Percentiles rank a stretch among this genome's conserved stretches.
phyloP scores from a whole-genome alignment of 2,329 filamentous ascomycete species.

The Elsinoe necatrix region DNA sequence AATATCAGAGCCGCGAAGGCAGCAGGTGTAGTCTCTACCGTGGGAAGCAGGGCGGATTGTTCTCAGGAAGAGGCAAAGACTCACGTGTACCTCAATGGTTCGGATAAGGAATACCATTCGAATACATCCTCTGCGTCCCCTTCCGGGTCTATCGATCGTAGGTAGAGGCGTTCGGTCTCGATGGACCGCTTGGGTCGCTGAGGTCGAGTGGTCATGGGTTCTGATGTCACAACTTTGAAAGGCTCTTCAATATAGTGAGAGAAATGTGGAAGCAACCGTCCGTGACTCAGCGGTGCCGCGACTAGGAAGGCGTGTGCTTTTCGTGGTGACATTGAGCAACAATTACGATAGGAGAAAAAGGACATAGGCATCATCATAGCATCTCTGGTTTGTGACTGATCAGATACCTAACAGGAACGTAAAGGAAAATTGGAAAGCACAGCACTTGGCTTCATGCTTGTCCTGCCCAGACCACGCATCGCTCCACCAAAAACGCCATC shows the following conservation, averaged over 20 bases:
- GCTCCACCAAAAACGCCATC: not conserved
- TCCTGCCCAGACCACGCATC: not conserved
- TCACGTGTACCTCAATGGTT: constrained; percentile 1
- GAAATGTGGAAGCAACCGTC: not conserved
- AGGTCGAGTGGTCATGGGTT: not conserved
- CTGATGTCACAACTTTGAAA: no score
- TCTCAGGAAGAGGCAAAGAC: no score
- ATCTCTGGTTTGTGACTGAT: no score
- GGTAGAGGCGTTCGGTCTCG: constrained; percentile 1
- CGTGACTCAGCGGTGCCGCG: not conserved
- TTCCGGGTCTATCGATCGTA: constrained; percentile 9
- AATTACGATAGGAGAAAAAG: no score
- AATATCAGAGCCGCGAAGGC: not conserved
- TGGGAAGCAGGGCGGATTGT: no score
- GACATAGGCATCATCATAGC: no score
- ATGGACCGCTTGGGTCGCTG: not conserved
- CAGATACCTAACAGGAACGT: no score
- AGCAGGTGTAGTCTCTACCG: no score
- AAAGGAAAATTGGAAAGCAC: no score
- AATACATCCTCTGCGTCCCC: constrained; percentile 4
- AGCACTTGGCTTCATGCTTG: not conserved
- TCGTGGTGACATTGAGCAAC: no score
- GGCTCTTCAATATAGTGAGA: no score
- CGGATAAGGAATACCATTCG: constrained; percentile 1
- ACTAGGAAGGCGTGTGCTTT: not conserved